Base-by-base conservation (phyloP, 176 grass and related monocot species). In the Oryza glumipatula region DNA sequence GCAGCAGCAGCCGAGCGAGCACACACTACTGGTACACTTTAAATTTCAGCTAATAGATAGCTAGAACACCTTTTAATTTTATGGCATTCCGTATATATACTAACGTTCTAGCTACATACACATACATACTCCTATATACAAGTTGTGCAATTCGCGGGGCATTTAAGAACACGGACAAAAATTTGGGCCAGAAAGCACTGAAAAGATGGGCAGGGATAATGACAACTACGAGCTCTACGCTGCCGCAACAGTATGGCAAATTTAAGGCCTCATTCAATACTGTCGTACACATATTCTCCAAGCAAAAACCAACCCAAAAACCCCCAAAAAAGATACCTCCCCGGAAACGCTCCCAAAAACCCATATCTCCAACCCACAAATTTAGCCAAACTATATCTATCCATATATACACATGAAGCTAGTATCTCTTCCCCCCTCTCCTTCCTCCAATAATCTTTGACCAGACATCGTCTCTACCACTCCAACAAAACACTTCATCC, bases 271-370 rank as follows among this genome's bases (percentile, higher is more conserved):
- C 81, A 88, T 84, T 88, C 81, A 88, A 74, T 84, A 80, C 81
- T 17, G 60, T 80, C 87, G 81, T 88, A 88, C 87, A 26, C 87
- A 84, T 83, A 88, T 88, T 84, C 87, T 84, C 76, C 46, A 60
- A 60, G 69, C 68, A 48, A 74, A 45, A 73, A 70, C 54, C 17
- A 21, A 8, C 54, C 54, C 54, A 47, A 35, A 70, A 49, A 13
- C 11, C 46, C 11, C 0, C 7, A 33, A 15, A 24, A 65, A 41
- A 44, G 15, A 63, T 10, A 23, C 21, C 58, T 7, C 58, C 58
- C 58, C 3, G 19, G 58, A 63, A 19, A 21, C 1, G 26, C 9
- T 6, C 4, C 4, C 2, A 21, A 76, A 38, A 63, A 23, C 5
- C 13, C 11, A 48, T 7, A 2, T 77, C 74, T 36, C 51, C 6